A percentile compares a stretch with the other conserved stretches of the same genome.
Conservation (phyloP, 2,329 filamentous ascomycete genomes). For the Pseudogymnoascus pannorum region DNA sequence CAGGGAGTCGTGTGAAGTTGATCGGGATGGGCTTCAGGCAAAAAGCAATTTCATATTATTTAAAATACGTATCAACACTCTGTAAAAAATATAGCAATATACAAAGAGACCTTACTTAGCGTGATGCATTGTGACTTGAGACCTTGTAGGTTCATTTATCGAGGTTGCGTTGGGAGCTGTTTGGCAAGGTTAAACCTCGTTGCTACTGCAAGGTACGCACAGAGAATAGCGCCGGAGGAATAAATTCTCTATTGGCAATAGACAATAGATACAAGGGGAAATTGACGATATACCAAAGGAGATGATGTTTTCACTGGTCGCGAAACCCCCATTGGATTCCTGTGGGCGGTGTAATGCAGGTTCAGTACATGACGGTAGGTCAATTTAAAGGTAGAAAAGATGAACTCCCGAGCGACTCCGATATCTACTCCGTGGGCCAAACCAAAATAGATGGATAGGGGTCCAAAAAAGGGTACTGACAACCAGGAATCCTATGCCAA, state of each 20-base stretch:
- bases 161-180: not conserved
- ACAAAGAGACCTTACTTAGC: not conserved
- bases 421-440: not conserved
- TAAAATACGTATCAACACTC: not conserved
- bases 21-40: not conserved
- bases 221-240: no score
- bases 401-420: not conserved
- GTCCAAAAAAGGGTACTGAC: not conserved
- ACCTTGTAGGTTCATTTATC: not conserved
- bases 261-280: not conserved
- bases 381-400: not conserved
- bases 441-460: not conserved
- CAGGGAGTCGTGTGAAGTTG: conserved; percentile 11
- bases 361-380: not conserved
- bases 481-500: not conserved
- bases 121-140: not conserved
- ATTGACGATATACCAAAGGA: not conserved
- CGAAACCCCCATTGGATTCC: not conserved
- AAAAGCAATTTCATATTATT: not conserved
- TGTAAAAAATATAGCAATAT: not conserved
- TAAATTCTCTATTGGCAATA: no score
- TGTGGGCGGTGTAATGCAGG: not conserved
- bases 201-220: not conserved
- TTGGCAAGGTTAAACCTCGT: not conserved
- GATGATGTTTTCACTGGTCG: not conserved